Conservation (phyloP, 1,139 yeast species). For the Scheffersomyces stambukii region DNA sequence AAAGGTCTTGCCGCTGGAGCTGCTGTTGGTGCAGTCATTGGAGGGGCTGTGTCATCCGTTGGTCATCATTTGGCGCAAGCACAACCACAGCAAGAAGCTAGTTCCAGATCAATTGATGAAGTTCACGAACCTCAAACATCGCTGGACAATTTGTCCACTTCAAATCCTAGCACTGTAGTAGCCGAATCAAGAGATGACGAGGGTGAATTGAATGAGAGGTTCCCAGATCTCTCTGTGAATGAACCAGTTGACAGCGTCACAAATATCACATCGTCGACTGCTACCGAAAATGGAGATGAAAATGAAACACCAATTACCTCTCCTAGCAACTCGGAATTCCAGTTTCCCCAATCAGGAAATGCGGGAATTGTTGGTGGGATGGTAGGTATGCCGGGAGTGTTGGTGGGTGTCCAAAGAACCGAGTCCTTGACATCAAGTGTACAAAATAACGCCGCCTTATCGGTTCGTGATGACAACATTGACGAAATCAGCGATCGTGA, state of each 20-base stretch:
- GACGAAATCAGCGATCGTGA: slow-evolving; percentile 61
- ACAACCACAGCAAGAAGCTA: not conserved
- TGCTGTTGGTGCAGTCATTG: slow-evolving; percentile 15
- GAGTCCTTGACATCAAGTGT: slow-evolving; percentile 87
- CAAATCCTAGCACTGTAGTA: too few species aligned
- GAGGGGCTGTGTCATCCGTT: slow-evolving; percentile 5
- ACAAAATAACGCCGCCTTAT: slow-evolving; percentile 85
- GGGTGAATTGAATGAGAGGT: slow-evolving; percentile 10
- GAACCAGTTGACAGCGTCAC: slow-evolving; percentile 19
- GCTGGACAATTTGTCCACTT: too few species aligned
- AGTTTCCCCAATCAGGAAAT: slow-evolving; percentile 43
- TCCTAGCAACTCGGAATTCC: slow-evolving; percentile 51
- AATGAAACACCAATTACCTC: slow-evolving; percentile 55
- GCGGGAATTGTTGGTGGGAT: slow-evolving; percentile 38
- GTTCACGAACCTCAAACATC: too few species aligned
- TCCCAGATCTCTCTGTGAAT: slow-evolving; percentile 16
- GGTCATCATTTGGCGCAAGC: slow-evolving; percentile 4
- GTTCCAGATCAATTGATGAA: not conserved
- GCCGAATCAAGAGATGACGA: slow-evolving; percentile 1
- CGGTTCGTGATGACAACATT: slow-evolving; percentile 72
- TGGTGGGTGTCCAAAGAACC: slow-evolving; percentile 51
- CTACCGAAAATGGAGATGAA: slow-evolving; percentile 28
- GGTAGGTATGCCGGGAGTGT: slow-evolving; percentile 47
- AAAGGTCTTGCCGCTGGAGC: slow-evolving; percentile 12
- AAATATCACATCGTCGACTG: slow-evolving; percentile 32